These are phyloP conservation scores for Cyclotella kingstonii DNA, from an alignment of 108 stramenopile species.

Conservation along the genomic window DNA sequence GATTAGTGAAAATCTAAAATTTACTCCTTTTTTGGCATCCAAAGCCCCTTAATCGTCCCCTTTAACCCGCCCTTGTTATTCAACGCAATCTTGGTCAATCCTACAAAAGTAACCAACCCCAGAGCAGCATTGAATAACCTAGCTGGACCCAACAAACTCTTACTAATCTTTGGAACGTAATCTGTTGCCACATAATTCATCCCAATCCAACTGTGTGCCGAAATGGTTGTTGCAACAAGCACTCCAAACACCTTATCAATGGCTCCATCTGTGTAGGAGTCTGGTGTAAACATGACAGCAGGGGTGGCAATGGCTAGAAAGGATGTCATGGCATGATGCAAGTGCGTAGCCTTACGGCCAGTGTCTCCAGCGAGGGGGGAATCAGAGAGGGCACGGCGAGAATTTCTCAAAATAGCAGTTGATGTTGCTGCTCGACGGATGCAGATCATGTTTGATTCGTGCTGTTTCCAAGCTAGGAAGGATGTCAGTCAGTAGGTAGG, in stretches of 20 bases:
- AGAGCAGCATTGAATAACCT: constrained; percentile 71
- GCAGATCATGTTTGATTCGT: constrained; percentile 7
- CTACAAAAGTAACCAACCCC: constrained; percentile 60
- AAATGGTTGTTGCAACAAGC: constrained; percentile 62
- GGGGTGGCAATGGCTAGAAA: constrained; percentile 66
- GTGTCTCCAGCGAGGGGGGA: constrained; percentile 69
- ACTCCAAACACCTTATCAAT: constrained; percentile 73
- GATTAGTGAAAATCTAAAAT: not conserved
- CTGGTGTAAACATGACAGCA: constrained; percentile 61
- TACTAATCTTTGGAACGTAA: constrained; percentile 88
- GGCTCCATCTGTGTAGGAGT: constrained; percentile 52
- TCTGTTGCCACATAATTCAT: constrained; percentile 93
- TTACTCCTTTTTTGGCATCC: constrained; percentile 54
- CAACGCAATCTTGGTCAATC: constrained; percentile 59
- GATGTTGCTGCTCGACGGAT: constrained; percentile 2
- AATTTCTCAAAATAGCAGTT: not conserved
- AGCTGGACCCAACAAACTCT: constrained; percentile 65
- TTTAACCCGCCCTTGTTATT: constrained; percentile 71
- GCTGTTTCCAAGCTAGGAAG: too few species aligned
- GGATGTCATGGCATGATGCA: constrained; percentile 69
- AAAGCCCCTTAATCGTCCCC: constrained; percentile 69
- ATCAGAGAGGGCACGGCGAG: constrained; percentile 24
- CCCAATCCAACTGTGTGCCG: constrained; percentile 88
- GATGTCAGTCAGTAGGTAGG: constrained; percentile 4
- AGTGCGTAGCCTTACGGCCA: constrained; percentile 69